Percentiles rank a stretch among this genome's conserved stretches.
These are phyloP conservation scores for Diaporthe longicolla DNA, from an alignment of 2,329 filamentous ascomycete species.

Conservation along the genomic window DNA sequence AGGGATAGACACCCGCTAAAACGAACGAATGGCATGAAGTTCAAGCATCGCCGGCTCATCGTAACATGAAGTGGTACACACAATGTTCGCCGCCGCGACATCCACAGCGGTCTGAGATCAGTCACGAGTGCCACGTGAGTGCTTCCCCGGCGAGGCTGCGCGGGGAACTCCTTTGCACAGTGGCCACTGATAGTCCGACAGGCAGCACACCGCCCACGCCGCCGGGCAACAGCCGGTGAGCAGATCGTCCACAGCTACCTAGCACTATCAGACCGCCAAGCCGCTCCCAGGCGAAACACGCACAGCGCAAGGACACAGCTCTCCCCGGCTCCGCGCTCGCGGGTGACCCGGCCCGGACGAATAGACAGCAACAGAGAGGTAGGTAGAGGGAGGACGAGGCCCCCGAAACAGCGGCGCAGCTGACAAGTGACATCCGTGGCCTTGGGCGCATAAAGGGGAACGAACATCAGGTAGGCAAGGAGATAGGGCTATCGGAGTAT, in stretches of 20 bases:
- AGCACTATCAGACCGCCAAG: not conserved
- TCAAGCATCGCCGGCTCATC: not conserved
- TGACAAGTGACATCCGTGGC: conserved; percentile 14
- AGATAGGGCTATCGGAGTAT: too few relatives aligned
- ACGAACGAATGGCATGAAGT: not conserved
- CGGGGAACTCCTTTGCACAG: not conserved
- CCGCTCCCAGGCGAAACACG: not conserved
- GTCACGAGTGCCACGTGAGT: not conserved
- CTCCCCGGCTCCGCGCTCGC: conserved; percentile 16
- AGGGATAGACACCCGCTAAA: not conserved
- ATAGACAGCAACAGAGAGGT: not conserved
- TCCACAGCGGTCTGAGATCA: not conserved
- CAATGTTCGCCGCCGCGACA: not conserved
- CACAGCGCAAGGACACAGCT: not conserved
- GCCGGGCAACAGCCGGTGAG: not conserved
- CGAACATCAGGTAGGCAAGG: too few relatives aligned
- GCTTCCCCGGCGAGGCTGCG: not conserved
- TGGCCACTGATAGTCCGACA: not conserved
- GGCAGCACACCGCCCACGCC: not conserved
- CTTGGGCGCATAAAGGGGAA: not conserved
- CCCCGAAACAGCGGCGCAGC: not conserved
- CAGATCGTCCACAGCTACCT: not conserved
- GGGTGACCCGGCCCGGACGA: not conserved
- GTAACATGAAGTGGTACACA: too few relatives aligned
- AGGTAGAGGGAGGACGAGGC: not conserved